These are phyloP conservation scores for Medicago lupulina DNA, from an alignment of 306 rosid species.

Conservation along the genomic window DNA sequence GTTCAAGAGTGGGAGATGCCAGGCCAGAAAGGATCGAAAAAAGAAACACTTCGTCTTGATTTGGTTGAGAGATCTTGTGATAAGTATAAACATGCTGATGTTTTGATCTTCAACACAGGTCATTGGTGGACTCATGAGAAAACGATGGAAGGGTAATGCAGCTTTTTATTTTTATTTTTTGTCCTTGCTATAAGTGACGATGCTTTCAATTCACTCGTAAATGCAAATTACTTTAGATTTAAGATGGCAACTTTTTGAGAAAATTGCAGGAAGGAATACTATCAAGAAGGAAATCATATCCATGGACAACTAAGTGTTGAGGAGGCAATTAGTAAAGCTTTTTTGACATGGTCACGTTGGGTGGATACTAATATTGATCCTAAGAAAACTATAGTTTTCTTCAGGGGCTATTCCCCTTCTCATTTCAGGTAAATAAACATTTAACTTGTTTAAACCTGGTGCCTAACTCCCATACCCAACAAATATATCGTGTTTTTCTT, in stretches of 20 bases:
- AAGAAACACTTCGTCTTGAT: slow-evolving; percentile 92
- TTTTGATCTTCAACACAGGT: slow-evolving; percentile 89
- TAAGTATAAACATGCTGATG: slow-evolving; percentile 79
- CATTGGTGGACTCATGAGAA: slow-evolving; percentile 99
- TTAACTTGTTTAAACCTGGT: slow-evolving; percentile 1
- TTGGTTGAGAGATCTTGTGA: slow-evolving; percentile 69
- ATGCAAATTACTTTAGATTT: slow-evolving; percentile 25
- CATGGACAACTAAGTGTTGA: slow-evolving; percentile 76
- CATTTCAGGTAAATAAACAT: slow-evolving; percentile 80
- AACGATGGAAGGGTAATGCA: slow-evolving; percentile 69
- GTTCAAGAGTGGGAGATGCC: slow-evolving; percentile 89
- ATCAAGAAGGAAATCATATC: slow-evolving; percentile 92
- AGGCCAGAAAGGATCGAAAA: slow-evolving; percentile 61
- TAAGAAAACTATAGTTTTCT: slow-evolving; percentile 71
- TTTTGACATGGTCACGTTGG: slow-evolving; percentile 91
- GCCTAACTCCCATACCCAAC: no score
- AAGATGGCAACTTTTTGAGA: slow-evolving; percentile 30
- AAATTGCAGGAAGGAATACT: slow-evolving; percentile 79
- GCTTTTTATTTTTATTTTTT: not conserved
- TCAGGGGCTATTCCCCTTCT: slow-evolving; percentile 87
- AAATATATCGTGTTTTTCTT: no score
- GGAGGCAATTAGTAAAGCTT: slow-evolving; percentile 80
- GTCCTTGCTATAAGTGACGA: slow-evolving; percentile 33
- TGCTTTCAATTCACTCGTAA: not conserved
- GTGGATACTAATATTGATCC: slow-evolving; percentile 74